Conservation (phyloP, 1,284 basidiomycete species). For the Melampsora medusae region DNA sequence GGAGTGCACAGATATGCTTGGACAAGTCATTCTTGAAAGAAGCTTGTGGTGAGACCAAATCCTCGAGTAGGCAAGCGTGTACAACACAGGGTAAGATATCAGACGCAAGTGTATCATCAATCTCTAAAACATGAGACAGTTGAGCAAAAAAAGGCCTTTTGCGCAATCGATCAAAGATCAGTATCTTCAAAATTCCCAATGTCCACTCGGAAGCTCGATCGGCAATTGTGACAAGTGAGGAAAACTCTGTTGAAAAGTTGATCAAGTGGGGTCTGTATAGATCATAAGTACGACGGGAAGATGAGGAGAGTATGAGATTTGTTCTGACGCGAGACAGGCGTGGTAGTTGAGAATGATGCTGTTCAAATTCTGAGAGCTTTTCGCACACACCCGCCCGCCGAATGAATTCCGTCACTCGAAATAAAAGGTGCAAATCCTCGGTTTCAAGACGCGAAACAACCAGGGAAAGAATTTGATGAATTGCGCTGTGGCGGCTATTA, state of each 20-base stretch:
- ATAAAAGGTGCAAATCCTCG: constrained; percentile 20
- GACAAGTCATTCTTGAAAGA: constrained; percentile 1
- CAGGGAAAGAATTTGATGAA: constrained; percentile 30
- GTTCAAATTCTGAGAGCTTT: background rate
- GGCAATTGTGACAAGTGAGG: constrained; percentile 5
- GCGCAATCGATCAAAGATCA: constrained; percentile 20
- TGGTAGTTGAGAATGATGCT: constrained; percentile 2
- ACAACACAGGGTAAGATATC: constrained; percentile 72
- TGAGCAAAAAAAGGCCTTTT: constrained; percentile 63
- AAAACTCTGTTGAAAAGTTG: constrained; percentile 6
- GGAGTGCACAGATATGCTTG: constrained; percentile 32
- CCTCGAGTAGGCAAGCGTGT: constrained; percentile 63
- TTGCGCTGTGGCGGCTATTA: constrained; percentile 10
- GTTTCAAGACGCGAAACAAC: constrained; percentile 30
- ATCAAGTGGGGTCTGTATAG: background rate
- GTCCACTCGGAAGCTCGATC: constrained; percentile 28
- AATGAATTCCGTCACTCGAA: constrained; percentile 31
- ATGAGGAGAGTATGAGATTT: constrained; percentile 4
- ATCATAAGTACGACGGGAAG: background rate
- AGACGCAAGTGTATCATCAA: constrained; percentile 65
- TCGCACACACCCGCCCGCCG: constrained; percentile 12
- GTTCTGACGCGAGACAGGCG: constrained; percentile 14
- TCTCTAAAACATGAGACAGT: constrained; percentile 63
- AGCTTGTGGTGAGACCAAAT: constrained; percentile 39
- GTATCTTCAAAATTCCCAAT: constrained; percentile 23